phyloP scores from a whole-genome alignment of 768 basidiomycete genomes.

The Zangia roseola region DNA sequence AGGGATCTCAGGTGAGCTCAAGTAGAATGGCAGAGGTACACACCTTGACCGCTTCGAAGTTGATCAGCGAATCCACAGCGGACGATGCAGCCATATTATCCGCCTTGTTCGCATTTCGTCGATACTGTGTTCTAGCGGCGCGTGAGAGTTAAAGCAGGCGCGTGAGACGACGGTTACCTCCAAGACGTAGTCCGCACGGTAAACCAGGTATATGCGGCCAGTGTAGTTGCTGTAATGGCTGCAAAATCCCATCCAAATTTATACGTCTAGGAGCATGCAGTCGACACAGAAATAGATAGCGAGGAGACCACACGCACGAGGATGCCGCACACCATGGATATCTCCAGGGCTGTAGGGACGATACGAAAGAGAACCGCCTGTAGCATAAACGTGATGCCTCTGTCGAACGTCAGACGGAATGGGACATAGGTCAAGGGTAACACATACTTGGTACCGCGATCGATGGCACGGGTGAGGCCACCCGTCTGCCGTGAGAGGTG shows the following conservation, averaged over 20 bases:
- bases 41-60: constrained; percentile 98
- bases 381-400: constrained; percentile 94
- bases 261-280: constrained; percentile 61
- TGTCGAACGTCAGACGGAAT: constrained; percentile 29
- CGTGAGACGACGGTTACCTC: constrained; percentile 53
- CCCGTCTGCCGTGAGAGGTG: constrained; percentile 94
- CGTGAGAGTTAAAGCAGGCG: neutral
- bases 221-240: constrained; percentile 78
- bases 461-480: constrained; percentile 93
- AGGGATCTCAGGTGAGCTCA: neutral
- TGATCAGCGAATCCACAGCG: constrained; percentile 94
- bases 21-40: constrained; percentile 3
- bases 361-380: constrained; percentile 94
- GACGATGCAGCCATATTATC: constrained; percentile 95
- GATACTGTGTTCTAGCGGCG: constrained; percentile 75
- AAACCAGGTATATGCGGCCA: constrained; percentile 95
- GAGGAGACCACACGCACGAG: constrained; percentile 51
- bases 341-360: constrained; percentile 93
- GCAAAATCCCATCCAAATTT: constrained; percentile 99
- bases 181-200: constrained; percentile 95
- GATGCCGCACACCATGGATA: constrained; percentile 96
- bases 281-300: neutral
- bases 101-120: constrained; percentile 91
- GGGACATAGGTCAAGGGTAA: neutral
- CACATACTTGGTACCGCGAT: constrained; percentile 91